Base-by-base conservation (phyloP, 225 moss, liverwort and hornwort species). In the Sphagnum tenellum region DNA sequence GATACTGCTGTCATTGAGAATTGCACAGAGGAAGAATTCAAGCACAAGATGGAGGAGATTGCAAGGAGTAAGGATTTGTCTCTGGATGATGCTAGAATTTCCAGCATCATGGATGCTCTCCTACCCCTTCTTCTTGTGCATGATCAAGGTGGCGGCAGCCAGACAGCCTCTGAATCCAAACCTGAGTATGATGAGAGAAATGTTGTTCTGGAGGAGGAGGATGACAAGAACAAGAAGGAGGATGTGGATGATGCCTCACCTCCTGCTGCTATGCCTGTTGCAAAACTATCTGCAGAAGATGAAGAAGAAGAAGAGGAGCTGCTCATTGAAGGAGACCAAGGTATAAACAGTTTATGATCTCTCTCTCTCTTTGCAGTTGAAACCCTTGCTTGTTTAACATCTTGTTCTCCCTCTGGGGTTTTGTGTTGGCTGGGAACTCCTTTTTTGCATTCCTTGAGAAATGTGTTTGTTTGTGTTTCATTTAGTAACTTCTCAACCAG, bases 201-300 rank as follows among this genome's bases (percentile, higher is more conserved):
- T 62, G 72, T 70, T 67, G 77, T 74, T 44, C 68, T 75, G 8
- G 84, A 80, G 55, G 75, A 71, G 63, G 77, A 75, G 4, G 13
- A 62, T 55, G 66, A 75, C 10, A 7, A 58, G 44, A 8, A 29
- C 29, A 29, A 29, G 29, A 29, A 29, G 29, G 29, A 29, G 29
- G 29, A 29, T 29, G 29, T 29, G 12, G 44, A 13, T 44, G 46
- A 55, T 64, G 58, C 64, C 49, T 55, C 67, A 48, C 63, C 65
- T n/a, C 61, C 61, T 48, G 67, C 3, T 3, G 69, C 76, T 55
- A 75, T 77, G 88, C 76, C 83, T 71, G 73, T 68, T 45, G 86
- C 88, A 14, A 86, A 81, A 71, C 60, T 86, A 52, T 69, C 86
- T 14, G 68, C 66, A 10, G 75, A 74, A 48, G 70, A 72, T 13